phyloP scores from a whole-genome alignment of 257 asterid genomes.

The Dorcoceras hygrometricum region DNA sequence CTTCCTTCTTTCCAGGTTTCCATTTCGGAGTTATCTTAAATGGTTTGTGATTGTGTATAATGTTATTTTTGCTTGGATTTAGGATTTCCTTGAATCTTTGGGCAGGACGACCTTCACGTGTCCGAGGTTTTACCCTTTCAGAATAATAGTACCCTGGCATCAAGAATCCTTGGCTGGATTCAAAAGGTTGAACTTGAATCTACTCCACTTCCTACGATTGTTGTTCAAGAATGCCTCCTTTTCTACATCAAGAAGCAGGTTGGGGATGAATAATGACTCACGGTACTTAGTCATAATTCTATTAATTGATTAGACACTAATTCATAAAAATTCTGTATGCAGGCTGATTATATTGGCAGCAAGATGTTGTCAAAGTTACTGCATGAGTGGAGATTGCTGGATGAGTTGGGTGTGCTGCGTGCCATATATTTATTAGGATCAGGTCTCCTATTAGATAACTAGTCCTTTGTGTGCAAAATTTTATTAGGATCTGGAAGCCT shows the following conservation, averaged over 20 bases:
- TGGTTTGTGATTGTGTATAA: slow-evolving; percentile 21
- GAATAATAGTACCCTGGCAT: slow-evolving; percentile 81
- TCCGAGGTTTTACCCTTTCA: slow-evolving; percentile 87
- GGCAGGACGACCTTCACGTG: slow-evolving; percentile 70
- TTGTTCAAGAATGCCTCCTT: slow-evolving; percentile 88
- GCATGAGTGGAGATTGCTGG: slow-evolving; percentile 82
- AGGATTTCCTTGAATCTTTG: slow-evolving; percentile 26
- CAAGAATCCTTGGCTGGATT: slow-evolving; percentile 75
- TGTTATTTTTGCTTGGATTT: slow-evolving; percentile 19
- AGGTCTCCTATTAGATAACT: slow-evolving; percentile 41
- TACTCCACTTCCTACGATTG: slow-evolving; percentile 68
- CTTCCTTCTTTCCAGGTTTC: slow-evolving; percentile 83
- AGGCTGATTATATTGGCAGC: slow-evolving; percentile 90
- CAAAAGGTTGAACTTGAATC: slow-evolving; percentile 55
- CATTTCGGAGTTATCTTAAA: slow-evolving; percentile 17
- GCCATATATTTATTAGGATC: slow-evolving; percentile 95
- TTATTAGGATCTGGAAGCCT: neutral
- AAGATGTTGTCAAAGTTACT: slow-evolving; percentile 77
- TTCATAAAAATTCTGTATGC: slow-evolving; percentile 32
- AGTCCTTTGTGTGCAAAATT: neutral
- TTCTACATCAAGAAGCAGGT: slow-evolving; percentile 84
- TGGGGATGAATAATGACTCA: slow-evolving; percentile 21
- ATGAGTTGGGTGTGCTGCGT: slow-evolving; percentile 86
- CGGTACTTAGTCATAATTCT: slow-evolving; percentile 15
- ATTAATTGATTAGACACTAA: slow-evolving; percentile 11